Evolutionary conservation across 2,329 filamentous ascomycete species (phyloP).

Genomic region (Fusarium annulatum): DNA sequence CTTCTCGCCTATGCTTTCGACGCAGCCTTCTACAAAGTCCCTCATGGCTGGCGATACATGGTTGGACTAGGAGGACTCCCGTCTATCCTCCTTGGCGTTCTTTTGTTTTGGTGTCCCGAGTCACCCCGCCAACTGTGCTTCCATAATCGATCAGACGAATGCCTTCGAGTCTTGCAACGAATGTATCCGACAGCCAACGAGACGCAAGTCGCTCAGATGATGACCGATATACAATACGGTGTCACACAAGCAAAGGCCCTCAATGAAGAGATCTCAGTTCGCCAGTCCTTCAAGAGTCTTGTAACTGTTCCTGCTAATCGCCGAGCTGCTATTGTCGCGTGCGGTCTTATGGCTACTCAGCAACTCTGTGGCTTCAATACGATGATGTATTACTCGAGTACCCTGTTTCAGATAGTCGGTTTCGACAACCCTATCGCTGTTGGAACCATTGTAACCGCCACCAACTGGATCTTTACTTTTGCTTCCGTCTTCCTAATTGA

Average conservation of each 20-base stretch:
- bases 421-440: slow-evolving; percentile 61
- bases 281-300: not conserved
- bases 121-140: slow-evolving; percentile 59
- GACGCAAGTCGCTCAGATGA: slow-evolving; percentile 51
- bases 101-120: slow-evolving; percentile 60
- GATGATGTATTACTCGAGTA: slow-evolving; percentile 61
- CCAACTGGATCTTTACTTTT: slow-evolving; percentile 61
- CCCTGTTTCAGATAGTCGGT: slow-evolving; percentile 60
- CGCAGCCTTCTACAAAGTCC: slow-evolving; percentile 53
- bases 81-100: slow-evolving; percentile 54
- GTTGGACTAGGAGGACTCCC: slow-evolving; percentile 59
- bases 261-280: not conserved
- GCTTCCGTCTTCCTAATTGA: slow-evolving; percentile 60
- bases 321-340: not conserved
- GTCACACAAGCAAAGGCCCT: not conserved
- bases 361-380: slow-evolving; percentile 65
- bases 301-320: not conserved
- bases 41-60: slow-evolving; percentile 60
- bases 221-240: not conserved
- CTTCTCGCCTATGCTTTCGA: slow-evolving; percentile 55
- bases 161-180: slow-evolving; percentile 50
- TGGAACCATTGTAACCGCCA: slow-evolving; percentile 55
- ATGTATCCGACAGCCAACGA: slow-evolving; percentile 56
- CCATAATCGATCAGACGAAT: slow-evolving; percentile 54
- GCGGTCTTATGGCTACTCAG: not conserved